Evolutionary conservation across 306 rosid genomes (phyloP).

Genomic region (Vigna radiata): DNA sequence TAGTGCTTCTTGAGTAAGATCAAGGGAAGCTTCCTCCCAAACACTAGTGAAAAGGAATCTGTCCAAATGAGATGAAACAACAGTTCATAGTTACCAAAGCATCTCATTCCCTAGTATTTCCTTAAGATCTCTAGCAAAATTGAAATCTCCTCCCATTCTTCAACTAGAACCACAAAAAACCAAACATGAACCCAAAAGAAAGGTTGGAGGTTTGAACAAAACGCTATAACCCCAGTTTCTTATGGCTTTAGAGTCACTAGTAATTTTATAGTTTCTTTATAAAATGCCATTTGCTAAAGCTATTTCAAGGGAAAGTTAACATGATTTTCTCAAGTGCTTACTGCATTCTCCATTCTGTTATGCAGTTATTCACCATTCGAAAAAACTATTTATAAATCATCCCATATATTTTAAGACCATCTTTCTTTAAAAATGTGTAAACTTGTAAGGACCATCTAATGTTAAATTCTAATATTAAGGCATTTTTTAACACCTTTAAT

Average conservation of each 20-base stretch:
- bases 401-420: background rate
- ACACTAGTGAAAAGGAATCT: too few species aligned
- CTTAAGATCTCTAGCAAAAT: background rate
- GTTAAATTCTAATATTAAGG: conserved; percentile 20
- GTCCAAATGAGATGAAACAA: too few species aligned
- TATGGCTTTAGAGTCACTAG: background rate
- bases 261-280: too few species aligned
- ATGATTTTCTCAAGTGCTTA: too few species aligned
- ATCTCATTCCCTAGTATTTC: background rate
- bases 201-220: background rate
- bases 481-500: background rate
- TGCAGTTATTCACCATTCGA: background rate
- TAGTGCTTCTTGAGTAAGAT: too few species aligned
- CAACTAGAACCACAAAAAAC: background rate
- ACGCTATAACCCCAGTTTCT: too few species aligned
- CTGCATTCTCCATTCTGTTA: too few species aligned
- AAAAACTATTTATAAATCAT: background rate
- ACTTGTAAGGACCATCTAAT: background rate
- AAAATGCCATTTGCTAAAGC: background rate
- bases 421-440: background rate
- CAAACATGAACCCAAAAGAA: background rate
- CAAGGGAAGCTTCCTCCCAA: too few species aligned
- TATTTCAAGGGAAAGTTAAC: too few species aligned
- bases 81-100: too few species aligned
- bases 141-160: background rate